Base-by-base conservation (phyloP, 495 filamentous ascomycete species). In the Trichoderma gamsii region DNA sequence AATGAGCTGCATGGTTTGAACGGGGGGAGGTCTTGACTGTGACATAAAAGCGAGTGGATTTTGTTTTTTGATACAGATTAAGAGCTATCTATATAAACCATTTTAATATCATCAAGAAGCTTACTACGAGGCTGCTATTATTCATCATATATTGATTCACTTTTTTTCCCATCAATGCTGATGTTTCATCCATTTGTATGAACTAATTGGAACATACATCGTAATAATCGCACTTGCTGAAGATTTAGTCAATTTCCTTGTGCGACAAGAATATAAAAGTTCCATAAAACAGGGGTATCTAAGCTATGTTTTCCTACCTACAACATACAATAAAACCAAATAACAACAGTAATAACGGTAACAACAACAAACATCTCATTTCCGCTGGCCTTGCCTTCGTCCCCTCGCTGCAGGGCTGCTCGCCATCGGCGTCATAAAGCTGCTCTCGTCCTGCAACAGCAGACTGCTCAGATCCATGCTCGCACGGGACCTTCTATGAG, bases 401-500 rank as follows among this genome's bases (percentile, higher is more conserved):
- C 77, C 72, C 52, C 70, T 72, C 7, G 78, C 61, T 0, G 76
- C 72, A 52, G 83, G 82, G 71, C 83, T 85, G 52, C 79, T 82
- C 18, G 73, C 79, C 25, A 61, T 61, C 25, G 29, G 27, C 25
- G 29, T 61, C 23, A 81, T 69, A 43, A 79, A 71, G 65, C 81
- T 84, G 73, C 82, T 84, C 16, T 76, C 83, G 46, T 82, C 77
- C 43, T 74, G 70, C 4, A 82, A 84, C 56, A 84, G 71, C 52
- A 86, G 72, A 51, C 80, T 78, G 56, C 78, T 80, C 61, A 86
- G 74, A 69, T 84, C 83, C 23, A 86, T 71, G 67, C 83, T 85
- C 77, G 63, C 83, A 73, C 46, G 79, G 76, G 65, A 75, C 78
- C 21, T 76, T 70, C 35, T 77, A 75, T 63, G 79, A 72, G 64